Evolutionary conservation across 2,329 filamentous ascomycete genomes (phyloP), one percentile per base, ranked within the genome.

Genomic region (Rhinocladiella similis): DNA sequence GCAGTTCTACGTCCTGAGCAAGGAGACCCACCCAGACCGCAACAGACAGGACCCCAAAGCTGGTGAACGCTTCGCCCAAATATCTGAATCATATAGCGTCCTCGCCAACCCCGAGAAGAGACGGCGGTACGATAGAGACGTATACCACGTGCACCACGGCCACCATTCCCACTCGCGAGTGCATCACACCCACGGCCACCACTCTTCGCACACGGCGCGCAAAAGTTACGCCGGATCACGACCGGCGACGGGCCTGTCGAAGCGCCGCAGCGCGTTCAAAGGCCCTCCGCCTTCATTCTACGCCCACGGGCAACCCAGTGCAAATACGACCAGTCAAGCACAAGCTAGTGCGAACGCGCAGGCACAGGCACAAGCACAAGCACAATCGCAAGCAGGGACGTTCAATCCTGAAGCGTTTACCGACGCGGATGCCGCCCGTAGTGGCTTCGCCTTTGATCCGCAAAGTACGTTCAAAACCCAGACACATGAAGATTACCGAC

Each of bases 271-370:
- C 1, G 80, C 86, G 3, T 97, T 95, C 72, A 83, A 83, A 18
- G 93, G 93, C 0, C 93, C 94, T 3, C 92, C 94, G 49, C 92
- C 93, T 0, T 90, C 85, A 62, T 97, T 97, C 76, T 97, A 91
- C 73, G 82, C 87, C 16, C 86, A 82, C 59, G 91, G 91, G n/a
- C 48, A 46, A 35, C 50, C 55, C 5, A 54, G 55, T 5, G 27
- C 3, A 90, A 89, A 2, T 95, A 91, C 82, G 90, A 89, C 47
- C 71, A 75, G 2, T 89, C 56, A 69, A 74, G 2, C 81, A 81
- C 35, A 88, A 74, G 52, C 78, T 79, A 35, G 66, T 33, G 22
- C 22, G 22, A 7, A 4, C 22, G 22, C 22, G 22, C 22, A 25
- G 22, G 22, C 4, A 7, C 22, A 25, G 22, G 35, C 35, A 38